Evolutionary conservation across 2,329 filamentous ascomycete genomes (phyloP), one percentile per base, ranked within the genome.

Genomic region (Rutstroemia sp.): DNA sequence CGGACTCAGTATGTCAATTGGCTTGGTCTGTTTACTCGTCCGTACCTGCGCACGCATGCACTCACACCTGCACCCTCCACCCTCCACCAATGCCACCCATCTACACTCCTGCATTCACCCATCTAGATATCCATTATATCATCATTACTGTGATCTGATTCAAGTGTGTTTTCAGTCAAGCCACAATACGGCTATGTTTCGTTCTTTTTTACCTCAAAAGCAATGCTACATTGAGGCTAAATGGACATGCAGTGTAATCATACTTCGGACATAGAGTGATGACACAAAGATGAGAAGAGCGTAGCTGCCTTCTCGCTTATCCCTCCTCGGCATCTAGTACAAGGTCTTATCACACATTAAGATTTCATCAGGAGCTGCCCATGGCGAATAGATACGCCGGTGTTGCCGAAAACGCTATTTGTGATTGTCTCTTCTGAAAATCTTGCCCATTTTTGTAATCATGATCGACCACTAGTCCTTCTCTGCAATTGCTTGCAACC

Each of bases 401-500:
- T 61, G 54, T 63, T 58, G 52, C 64, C 62, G 61, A 66, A 61
- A n/a, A 39, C 34, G 25, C 12, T 38, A 27, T 50, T 59, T 55
- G 59, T 65, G 58, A 61, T 49, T 52, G 47, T 56, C 59, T 59
- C 58, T 49, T 59, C 61, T 59, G 56, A 54, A 62, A 60, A 61
- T 60, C 57, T 55, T 61, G 38, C 50, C 60, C 46, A 45, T 44
- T 42, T 44, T 5, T 55, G 47, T 50, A 54, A 19, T 56, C 41
- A 21, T 57, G 42, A 48, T 50, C 30, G 48, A 21, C 50, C 49
- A 71, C 84, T 81, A 99, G 76, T 99, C 94, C 83, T 96, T 97
- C 81, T 99, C 94, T 58, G 91, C 91, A 73, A 99, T 99, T 56
- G 92, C 91, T 76, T 97, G 92, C 77, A 99, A 83, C 74, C 94